Evolutionary conservation across 352 stramenopile species (phyloP).

Genomic region (Phytophthora litchii): DNA sequence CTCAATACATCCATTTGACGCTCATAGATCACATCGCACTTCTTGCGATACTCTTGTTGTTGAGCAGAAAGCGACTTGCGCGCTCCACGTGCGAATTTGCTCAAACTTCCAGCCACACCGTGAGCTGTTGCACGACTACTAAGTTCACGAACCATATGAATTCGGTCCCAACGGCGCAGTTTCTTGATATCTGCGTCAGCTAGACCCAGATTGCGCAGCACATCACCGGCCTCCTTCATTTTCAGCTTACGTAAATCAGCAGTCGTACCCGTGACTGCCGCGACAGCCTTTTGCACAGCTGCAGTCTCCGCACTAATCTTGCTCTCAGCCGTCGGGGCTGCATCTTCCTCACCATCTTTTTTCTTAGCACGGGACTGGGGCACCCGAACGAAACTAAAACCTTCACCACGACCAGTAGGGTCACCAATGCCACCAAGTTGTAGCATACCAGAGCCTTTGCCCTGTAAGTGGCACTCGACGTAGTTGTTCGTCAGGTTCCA

Average conservation of each 20-base stretch:
- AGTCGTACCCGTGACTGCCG: constrained; percentile 81
- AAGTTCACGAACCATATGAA: constrained; percentile 81
- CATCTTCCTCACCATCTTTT: constrained; percentile 79
- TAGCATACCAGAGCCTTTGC: constrained; percentile 85
- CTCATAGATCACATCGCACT: constrained; percentile 87
- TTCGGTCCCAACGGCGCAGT: constrained; percentile 81
- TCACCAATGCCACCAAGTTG: constrained; percentile 82
- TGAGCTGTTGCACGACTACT: constrained; percentile 76
- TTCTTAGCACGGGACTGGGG: constrained; percentile 81
- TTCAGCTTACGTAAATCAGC: constrained; percentile 87
- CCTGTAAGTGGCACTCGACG: constrained; percentile 85
- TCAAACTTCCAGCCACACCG: constrained; percentile 73
- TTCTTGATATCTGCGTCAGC: constrained; percentile 85
- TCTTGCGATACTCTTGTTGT: constrained; percentile 86
- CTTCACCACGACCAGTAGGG: constrained; percentile 80
- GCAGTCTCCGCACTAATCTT: constrained; percentile 59
- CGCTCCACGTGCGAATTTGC: constrained; percentile 80
- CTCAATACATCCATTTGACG: constrained; percentile 84
- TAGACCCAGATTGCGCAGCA: constrained; percentile 79
- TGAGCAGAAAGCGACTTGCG: constrained; percentile 83
- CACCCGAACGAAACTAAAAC: constrained; percentile 85
- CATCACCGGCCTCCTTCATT: constrained; percentile 86
- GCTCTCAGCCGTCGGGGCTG: constrained; percentile 39
- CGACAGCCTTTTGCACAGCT: constrained; percentile 78
- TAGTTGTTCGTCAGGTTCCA: constrained; percentile 90